These are phyloP conservation scores for Xerocomellus intermedius DNA, from an alignment of 768 basidiomycete species.

Conservation along the genomic window DNA sequence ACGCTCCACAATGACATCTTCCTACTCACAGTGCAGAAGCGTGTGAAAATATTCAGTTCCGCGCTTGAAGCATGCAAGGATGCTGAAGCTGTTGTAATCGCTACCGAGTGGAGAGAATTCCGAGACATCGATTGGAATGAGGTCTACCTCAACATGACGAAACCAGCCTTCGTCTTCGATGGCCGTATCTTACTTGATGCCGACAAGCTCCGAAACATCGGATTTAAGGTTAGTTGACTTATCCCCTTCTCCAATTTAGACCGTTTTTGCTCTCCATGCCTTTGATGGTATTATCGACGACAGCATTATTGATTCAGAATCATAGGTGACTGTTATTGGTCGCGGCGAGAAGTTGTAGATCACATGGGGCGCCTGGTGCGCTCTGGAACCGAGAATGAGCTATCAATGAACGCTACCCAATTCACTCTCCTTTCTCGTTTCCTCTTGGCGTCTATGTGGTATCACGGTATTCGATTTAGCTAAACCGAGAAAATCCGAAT, in stretches of 20 bases:
- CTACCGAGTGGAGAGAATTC: conserved; percentile 99
- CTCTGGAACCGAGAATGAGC: background rate
- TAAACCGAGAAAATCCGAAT: background rate
- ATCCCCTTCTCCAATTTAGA: background rate
- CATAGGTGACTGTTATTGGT: conserved; percentile 58
- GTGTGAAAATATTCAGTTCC: conserved; percentile 72
- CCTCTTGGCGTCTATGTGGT: background rate
- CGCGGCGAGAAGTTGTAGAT: conserved; percentile 45
- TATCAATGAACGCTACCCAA: conserved; percentile 10
- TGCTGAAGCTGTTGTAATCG: conserved; percentile 92
- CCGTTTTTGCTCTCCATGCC: background rate
- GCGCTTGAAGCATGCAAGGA: conserved; percentile 86
- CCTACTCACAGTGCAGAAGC: conserved; percentile 68
- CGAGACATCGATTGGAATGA: conserved; percentile 84
- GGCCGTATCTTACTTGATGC: conserved; percentile 86
- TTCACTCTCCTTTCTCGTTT: background rate
- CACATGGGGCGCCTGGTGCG: background rate
- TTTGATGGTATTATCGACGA: conserved; percentile 9
- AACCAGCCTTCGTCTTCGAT: conserved; percentile 99
- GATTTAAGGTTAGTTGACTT: conserved; percentile 66
- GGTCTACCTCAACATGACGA: conserved; percentile 87
- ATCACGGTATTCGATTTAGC: conserved; percentile 11
- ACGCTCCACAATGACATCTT: background rate
- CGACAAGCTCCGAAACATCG: conserved; percentile 75
- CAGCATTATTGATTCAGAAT: conserved; percentile 1